Evolutionary conservation across 1,284 basidiomycete genomes (phyloP).

Genomic region (Hemileia vastatrix): DNA sequence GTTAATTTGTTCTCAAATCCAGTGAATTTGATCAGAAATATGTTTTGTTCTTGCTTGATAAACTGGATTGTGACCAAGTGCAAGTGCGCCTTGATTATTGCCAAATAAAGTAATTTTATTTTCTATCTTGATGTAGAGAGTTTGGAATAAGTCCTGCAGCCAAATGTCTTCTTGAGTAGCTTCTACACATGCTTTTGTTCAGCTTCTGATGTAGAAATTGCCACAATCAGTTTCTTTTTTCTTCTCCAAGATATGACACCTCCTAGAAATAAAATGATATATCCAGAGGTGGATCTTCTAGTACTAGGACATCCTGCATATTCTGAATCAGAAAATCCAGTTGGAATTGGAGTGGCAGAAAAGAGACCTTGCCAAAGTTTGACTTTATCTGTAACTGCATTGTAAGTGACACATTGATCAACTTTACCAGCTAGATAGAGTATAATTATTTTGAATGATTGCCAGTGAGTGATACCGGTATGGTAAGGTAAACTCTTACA

Average conservation of each 20-base stretch:
- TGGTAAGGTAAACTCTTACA: too few species aligned
- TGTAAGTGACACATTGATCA: constrained; percentile 34
- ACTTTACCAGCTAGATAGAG: too few species aligned
- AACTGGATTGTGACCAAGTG: constrained; percentile 30
- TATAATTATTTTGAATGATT: too few species aligned
- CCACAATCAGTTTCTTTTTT: constrained; percentile 44
- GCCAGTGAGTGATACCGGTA: too few species aligned
- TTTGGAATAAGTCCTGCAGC: constrained; percentile 37
- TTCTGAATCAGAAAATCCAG: constrained; percentile 48
- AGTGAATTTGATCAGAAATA: constrained; percentile 34
- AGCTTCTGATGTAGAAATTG: constrained; percentile 46
- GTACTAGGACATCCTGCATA: too few species aligned
- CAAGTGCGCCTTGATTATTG: constrained; percentile 38
- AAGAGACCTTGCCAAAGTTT: constrained; percentile 22
- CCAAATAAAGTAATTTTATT: constrained; percentile 25
- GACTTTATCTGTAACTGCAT: constrained; percentile 3
- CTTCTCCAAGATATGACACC: constrained; percentile 46
- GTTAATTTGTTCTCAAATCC: constrained; percentile 29
- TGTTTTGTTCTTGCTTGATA: too few species aligned
- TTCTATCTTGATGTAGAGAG: constrained; percentile 27
- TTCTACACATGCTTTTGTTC: too few species aligned
- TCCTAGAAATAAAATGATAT: constrained; percentile 40
- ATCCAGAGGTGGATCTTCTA: constrained; percentile 46
- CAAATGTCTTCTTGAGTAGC: constrained; percentile 46
- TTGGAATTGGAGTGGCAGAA: constrained; percentile 26